Conservation (phyloP, 192 early-diverging fungal species). For the Neocallimastix lanati region DNA sequence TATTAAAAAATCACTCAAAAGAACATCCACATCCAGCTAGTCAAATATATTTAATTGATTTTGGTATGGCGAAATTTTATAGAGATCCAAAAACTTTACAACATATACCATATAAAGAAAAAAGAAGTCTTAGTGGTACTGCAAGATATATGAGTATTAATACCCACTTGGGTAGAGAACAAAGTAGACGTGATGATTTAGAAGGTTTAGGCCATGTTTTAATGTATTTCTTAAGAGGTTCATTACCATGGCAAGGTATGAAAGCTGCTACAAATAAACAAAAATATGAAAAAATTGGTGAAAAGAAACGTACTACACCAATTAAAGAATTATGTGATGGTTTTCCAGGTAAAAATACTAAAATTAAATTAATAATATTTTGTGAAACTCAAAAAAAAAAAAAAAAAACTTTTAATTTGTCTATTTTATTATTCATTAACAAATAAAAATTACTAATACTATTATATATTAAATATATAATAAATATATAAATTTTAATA, state of each 20-base stretch:
- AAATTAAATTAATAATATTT: no score
- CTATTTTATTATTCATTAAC: no score
- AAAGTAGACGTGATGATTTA: conserved; percentile 91
- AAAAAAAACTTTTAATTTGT: no score
- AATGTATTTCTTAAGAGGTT: conserved; percentile 90
- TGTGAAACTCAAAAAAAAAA: no score
- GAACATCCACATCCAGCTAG: conserved; percentile 34
- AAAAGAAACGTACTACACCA: conserved; percentile 82
- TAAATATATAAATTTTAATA: no score
- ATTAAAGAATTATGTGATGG: conserved; percentile 81
- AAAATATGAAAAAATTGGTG: conserved; percentile 98
- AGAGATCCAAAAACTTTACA: conserved; percentile 87
- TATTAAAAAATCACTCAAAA: conserved; percentile 27
- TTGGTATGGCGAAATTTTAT: conserved; percentile 97
- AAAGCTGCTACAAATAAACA: conserved; percentile 97
- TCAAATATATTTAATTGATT: conserved; percentile 80
- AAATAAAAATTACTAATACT: no score
- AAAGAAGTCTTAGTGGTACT: conserved; percentile 84
- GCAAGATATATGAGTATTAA: conserved; percentile 98
- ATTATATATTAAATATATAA: no score
- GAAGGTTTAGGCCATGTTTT: conserved; percentile 97
- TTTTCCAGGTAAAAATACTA: conserved; percentile 45
- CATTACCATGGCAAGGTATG: conserved; percentile 91
- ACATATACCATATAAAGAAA: conserved; percentile 94
- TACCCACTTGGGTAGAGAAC: conserved; percentile 92